phyloP scores from a whole-genome alignment of 805 yeast genomes.

The Candida maesae region DNA sequence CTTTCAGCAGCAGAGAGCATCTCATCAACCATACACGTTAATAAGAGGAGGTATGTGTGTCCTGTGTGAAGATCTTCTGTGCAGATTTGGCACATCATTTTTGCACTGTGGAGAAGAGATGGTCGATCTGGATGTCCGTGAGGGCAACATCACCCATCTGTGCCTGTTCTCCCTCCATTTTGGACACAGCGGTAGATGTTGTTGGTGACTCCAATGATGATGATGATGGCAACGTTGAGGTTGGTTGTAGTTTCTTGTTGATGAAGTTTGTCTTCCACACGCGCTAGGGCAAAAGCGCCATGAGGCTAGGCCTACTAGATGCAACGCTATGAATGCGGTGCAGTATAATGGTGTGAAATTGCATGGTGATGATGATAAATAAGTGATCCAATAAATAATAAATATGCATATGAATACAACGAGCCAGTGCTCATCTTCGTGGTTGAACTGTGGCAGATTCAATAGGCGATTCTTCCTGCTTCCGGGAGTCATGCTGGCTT shows the following conservation, averaged over 20 bases:
- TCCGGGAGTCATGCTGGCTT: neutral
- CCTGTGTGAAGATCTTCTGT: neutral
- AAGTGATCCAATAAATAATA: constrained; percentile 11
- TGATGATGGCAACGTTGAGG: too few species aligned
- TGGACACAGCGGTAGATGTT: neutral
- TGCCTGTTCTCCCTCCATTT: neutral
- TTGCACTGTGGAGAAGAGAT: neutral
- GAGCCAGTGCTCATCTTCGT: constrained; percentile 23
- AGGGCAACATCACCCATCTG: neutral
- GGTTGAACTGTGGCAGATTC: constrained; percentile 38
- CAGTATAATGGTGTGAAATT: too few species aligned
- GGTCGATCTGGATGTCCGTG: neutral
- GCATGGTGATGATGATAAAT: too few species aligned
- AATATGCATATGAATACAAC: neutral
- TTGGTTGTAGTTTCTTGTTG: too few species aligned
- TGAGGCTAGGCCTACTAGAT: too few species aligned
- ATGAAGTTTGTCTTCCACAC: too few species aligned
- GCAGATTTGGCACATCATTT: neutral
- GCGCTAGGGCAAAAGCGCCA: too few species aligned
- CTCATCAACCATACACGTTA: neutral
- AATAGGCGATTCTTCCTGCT: constrained; percentile 30
- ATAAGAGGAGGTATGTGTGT: neutral
- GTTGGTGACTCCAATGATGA: too few species aligned
- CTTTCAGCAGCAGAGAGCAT: neutral
- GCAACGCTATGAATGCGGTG: too few species aligned